A percentile compares a stretch with the other conserved stretches of the same genome.
Evolutionary conservation across 148 eudicot genomes (phyloP).

Genomic region (Beta vulgaris): DNA sequence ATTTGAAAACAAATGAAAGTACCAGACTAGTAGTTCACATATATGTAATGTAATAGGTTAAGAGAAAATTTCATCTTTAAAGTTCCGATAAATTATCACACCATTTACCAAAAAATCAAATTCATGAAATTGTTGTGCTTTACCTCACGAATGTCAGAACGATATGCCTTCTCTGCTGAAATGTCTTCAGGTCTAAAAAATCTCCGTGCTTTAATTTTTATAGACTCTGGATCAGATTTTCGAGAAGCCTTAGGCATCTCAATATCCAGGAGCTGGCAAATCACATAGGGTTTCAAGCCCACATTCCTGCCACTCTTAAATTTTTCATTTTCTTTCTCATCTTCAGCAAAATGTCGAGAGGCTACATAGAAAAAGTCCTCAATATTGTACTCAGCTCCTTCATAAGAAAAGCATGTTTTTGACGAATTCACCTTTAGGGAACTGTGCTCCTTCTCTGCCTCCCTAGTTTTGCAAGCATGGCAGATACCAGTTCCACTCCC

Average conservation of each 20-base stretch:
- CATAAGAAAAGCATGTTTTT: slow-evolving; percentile 51
- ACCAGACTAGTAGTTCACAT: too few relatives aligned
- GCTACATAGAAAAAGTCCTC: slow-evolving; percentile 71
- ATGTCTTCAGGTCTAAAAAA: slow-evolving; percentile 90
- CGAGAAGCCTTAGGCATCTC: slow-evolving; percentile 40
- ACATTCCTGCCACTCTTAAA: slow-evolving; percentile 90
- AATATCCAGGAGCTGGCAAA: slow-evolving; percentile 74
- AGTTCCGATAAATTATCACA: not conserved
- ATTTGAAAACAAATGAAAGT: not conserved
- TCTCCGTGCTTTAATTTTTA: slow-evolving; percentile 59
- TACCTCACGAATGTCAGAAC: slow-evolving; percentile 92
- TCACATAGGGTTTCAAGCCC: slow-evolving; percentile 82
- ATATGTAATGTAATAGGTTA: too few relatives aligned
- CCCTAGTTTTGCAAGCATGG: slow-evolving; percentile 52
- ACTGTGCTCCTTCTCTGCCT: slow-evolving; percentile 41
- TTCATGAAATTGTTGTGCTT: not conserved
- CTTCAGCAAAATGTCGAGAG: slow-evolving; percentile 53
- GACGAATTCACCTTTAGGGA: slow-evolving; percentile 49
- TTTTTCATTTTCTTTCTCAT: slow-evolving; percentile 47
- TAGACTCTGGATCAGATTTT: slow-evolving; percentile 43
- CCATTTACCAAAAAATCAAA: not conserved
- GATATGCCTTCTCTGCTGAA: slow-evolving; percentile 86
- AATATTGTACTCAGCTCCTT: slow-evolving; percentile 59
- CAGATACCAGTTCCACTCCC: slow-evolving; percentile 79
- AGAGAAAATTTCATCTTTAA: too few relatives aligned